Evolutionary conservation across 352 stramenopile genomes (phyloP), one percentile per base, ranked within the genome.

Genomic region (Phytophthora nicotianae): DNA sequence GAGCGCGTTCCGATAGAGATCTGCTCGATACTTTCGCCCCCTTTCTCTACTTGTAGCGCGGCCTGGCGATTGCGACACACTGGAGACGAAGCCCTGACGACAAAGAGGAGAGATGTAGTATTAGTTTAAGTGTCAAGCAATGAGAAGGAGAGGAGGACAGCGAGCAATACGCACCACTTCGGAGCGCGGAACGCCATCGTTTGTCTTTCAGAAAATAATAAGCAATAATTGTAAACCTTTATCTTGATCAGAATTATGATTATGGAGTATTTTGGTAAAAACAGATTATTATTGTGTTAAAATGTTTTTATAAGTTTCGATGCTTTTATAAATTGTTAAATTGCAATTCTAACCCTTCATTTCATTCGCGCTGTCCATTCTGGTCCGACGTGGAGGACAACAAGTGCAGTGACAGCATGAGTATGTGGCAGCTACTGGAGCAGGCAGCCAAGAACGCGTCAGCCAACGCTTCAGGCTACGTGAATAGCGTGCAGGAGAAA

Each of bases 361-460:
- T 38, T 38, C 32, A 38, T 38, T 38, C 32, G 32, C 10, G 32
- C 32, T 35, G 29, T 35, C 29, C 7, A 13, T 35, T 35, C 29
- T 35, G 29, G 16, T 38, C 32, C 32, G 32, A 38, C 29, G 29
- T 35, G 24, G 24, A 29, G 7, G 24, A 7, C 24, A n/a, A n/a
- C n/a, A n/a, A n/a, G n/a, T n/a, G n/a, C n/a, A 51, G 52, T 38
- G 52, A 52, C 40, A 69, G 54, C 48, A 43, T 42, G 48, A 69
- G 57, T 37, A 93, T 93, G 84, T 93, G 82, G 84, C 70, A 79
- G 57, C 55, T 93, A n/a, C 70, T 93, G 38, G 84, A 93, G 60
- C 70, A 86, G 49, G 84, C 81, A 40, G 84, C 84, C 29, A 91
- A 93, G 73, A 88, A 54, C 38, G 86, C 83, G 50, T 86, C 73